phyloP scores from a whole-genome alignment of 1,284 basidiomycete species.

The Omphalotus olearius region DNA sequence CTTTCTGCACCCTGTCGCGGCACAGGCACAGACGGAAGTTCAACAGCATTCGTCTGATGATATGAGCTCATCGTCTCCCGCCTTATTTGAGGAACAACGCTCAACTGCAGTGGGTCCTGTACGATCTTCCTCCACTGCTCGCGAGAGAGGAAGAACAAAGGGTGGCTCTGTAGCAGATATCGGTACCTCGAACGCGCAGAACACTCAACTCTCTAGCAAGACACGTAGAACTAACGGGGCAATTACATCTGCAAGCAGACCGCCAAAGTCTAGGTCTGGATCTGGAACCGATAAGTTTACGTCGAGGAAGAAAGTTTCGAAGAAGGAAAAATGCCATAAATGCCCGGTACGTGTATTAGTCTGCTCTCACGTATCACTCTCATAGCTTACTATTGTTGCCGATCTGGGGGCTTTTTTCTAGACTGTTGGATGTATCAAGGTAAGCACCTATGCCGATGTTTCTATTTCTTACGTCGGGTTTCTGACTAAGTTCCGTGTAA shows the following conservation, averaged over 20 bases:
- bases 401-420: background rate
- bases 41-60: background rate
- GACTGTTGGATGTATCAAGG: slow-evolving; percentile 15
- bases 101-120: too few relatives aligned
- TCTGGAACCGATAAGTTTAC: background rate
- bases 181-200: too few relatives aligned
- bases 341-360: slow-evolving; percentile 7
- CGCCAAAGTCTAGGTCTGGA: background rate
- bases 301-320: background rate
- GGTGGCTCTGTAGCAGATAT: too few relatives aligned
- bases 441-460: background rate
- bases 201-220: background rate
- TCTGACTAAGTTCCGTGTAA: background rate
- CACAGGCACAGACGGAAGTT: background rate
- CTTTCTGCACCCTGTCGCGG: background rate
- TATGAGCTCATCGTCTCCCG: background rate
- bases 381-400: background rate
- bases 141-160: too few relatives aligned
- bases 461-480: background rate
- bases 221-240: background rate
- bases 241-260: too few relatives aligned
- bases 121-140: too few relatives aligned
- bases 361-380: background rate
- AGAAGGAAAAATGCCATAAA: background rate
- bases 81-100: too few relatives aligned